Evolutionary conservation across 257 asterid species (phyloP).

Genomic region (Sherardia arvensis): DNA sequence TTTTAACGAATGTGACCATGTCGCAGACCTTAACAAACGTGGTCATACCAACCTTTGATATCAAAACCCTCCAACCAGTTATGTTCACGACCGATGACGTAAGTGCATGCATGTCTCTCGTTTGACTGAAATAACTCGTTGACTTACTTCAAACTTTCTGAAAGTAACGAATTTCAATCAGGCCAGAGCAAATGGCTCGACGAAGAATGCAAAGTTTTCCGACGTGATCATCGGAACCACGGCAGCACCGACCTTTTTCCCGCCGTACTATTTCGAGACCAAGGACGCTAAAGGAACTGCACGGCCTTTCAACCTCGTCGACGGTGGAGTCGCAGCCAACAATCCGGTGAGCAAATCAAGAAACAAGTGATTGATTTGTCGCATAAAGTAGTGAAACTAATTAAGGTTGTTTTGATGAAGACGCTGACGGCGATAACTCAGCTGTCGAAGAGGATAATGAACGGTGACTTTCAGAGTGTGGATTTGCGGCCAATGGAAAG

Average conservation of each 20-base stretch:
- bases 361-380: not conserved
- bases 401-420: slow-evolving; percentile 14
- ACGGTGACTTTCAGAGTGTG: slow-evolving; percentile 26
- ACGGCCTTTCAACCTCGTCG: slow-evolving; percentile 36
- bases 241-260: slow-evolving; percentile 61
- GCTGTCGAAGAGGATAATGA: slow-evolving; percentile 37
- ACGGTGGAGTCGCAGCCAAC: slow-evolving; percentile 60
- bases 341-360: slow-evolving; percentile 41
- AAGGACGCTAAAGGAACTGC: slow-evolving; percentile 22
- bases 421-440: slow-evolving; percentile 55
- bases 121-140: no score
- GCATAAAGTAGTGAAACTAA: no score
- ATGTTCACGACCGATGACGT: slow-evolving; percentile 20
- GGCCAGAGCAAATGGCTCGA: slow-evolving; percentile 32
- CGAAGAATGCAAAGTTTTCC: slow-evolving; percentile 35
- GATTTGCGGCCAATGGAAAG: slow-evolving; percentile 44
- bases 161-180: no score
- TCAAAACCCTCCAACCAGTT: slow-evolving; percentile 37
- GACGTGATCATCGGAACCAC: slow-evolving; percentile 55
- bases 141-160: no score
- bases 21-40: slow-evolving; percentile 29
- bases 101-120: not conserved
- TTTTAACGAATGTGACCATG: slow-evolving; percentile 29
- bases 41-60: slow-evolving; percentile 45
- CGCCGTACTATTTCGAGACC: slow-evolving; percentile 48